phyloP scores from a whole-genome alignment of 129 eudicot species.

The Escallonia herrerae region DNA sequence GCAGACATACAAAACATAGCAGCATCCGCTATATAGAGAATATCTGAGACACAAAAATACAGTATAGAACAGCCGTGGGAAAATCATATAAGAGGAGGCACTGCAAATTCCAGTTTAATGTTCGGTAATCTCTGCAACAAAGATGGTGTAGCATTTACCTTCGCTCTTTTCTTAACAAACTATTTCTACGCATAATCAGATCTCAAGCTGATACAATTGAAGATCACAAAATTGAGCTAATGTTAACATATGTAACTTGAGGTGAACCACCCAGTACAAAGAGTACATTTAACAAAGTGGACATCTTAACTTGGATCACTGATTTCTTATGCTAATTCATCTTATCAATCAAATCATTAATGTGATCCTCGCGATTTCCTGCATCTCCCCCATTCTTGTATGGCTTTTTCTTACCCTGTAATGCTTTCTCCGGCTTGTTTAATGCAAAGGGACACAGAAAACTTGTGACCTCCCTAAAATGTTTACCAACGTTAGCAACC shows the following conservation, averaged over 20 bases:
- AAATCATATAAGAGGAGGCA: no score
- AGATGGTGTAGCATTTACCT: no score
- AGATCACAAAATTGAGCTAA: no score
- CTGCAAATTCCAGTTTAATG: no score
- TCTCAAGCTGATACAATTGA: no score
- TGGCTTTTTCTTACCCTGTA: constrained; percentile 62
- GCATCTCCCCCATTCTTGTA: constrained; percentile 70
- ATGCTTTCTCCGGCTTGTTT: constrained; percentile 58
- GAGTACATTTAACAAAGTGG: background rate
- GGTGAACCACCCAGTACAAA: background rate
- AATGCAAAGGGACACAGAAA: constrained; percentile 63
- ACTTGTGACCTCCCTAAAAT: constrained; percentile 54
- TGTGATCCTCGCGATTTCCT: constrained; percentile 62
- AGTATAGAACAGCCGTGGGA: no score
- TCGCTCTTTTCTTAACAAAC: no score
- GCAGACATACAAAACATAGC: no score
- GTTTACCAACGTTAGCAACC: constrained; percentile 56
- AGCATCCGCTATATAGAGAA: no score
- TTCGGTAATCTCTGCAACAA: no score
- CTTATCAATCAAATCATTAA: constrained; percentile 64
- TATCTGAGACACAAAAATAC: no score
- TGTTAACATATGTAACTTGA: background rate
- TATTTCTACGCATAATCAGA: no score
- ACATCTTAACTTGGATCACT: background rate
- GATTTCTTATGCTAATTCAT: constrained; percentile 39